Evolutionary conservation across 441 rosid species (phyloP), one percentile per base, ranked within the genome.

Genomic region (Populus trichocarpa): DNA sequence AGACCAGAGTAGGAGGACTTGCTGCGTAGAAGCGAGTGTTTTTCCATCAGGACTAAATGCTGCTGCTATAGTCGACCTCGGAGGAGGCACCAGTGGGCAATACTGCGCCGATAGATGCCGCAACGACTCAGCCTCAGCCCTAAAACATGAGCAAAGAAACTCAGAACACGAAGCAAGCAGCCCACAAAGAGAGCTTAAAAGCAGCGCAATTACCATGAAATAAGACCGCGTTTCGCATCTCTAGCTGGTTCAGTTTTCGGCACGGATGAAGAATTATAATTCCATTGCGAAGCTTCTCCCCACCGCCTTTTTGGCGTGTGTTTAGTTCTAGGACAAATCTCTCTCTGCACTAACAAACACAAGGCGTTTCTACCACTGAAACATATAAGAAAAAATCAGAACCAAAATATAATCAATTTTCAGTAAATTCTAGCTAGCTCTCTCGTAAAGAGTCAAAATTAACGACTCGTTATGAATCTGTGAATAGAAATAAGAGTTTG

Each of bases 21-120:
- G 93, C 95, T 95, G 98, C 23, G 98, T 95, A 69, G 97, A 95
- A 79, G 97, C 99, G 80, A 95, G 89, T 26, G 85, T 89, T 87
- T 79, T 88, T 76, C 98, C 99, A 84, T 95, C 93, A 77, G 92
- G 82, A 85, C 99, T 95, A 83, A 95, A 95, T 65, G 97, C 95
- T 18, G 94, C 97, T 46, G 99, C 98, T 84, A 95, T 95, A 20
- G 99, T 95, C 4, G 99, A 95, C 81, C 96, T 86, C 26, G 99
- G 98, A 83, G 96, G 90, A 78, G 93, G 92, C 50, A 83, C 79
- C 74, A 93, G 79, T 42, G 95, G 86, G 73, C 93, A 95, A 81
- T 93, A 95, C 77, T 90, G 90, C 4, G 93, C 96, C 57, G 96
- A 87, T 77, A 95, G 83, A 86, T 93, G 90, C 73, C 82, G 83